These are phyloP conservation scores for Xylaria sp. DNA, from an alignment of 2,329 filamentous ascomycete genomes.

Conservation along the genomic window DNA sequence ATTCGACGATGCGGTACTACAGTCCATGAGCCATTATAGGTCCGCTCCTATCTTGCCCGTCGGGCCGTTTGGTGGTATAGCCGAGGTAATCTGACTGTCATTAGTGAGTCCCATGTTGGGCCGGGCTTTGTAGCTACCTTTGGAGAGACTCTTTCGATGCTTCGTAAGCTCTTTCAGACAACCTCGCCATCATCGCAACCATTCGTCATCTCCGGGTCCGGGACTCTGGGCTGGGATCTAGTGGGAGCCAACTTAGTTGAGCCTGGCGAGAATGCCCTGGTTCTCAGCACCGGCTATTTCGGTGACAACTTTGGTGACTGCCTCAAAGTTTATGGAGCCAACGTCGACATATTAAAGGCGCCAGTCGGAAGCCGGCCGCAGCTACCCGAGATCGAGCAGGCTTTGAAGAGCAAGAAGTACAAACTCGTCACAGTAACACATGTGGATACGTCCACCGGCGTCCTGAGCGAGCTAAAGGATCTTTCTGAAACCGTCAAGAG, in stretches of 20 bases:
- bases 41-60: slow-evolving; percentile 52
- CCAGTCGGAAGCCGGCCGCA: slow-evolving; percentile 89
- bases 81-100: slow-evolving; percentile 28
- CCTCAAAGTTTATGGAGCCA: slow-evolving; percentile 88
- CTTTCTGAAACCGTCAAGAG: slow-evolving; percentile 84
- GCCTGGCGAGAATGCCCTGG: slow-evolving; percentile 87
- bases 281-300: slow-evolving; percentile 97
- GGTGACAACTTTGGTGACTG: slow-evolving; percentile 94
- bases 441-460: slow-evolving; percentile 96
- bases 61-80: slow-evolving; percentile 2
- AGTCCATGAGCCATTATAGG: slow-evolving; percentile 96
- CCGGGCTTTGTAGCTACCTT: slow-evolving; percentile 89
- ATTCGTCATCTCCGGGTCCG: slow-evolving; percentile 92
- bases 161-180: slow-evolving; percentile 95
- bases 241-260: slow-evolving; percentile 94
- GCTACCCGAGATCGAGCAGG: slow-evolving; percentile 86
- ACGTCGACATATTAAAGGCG: slow-evolving; percentile 88
- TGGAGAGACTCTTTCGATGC: slow-evolving; percentile 85
- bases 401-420: slow-evolving; percentile 89
- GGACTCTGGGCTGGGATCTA: slow-evolving; percentile 95
- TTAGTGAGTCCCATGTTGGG: slow-evolving; percentile 92
- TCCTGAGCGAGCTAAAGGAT: slow-evolving; percentile 88
- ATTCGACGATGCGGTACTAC: slow-evolving; percentile 95
- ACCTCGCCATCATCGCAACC: slow-evolving; percentile 84
- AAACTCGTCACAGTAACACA: slow-evolving; percentile 96